These are phyloP conservation scores for Aphanomyces euteiches DNA, from an alignment of 352 stramenopile species.

Conservation along the genomic window DNA sequence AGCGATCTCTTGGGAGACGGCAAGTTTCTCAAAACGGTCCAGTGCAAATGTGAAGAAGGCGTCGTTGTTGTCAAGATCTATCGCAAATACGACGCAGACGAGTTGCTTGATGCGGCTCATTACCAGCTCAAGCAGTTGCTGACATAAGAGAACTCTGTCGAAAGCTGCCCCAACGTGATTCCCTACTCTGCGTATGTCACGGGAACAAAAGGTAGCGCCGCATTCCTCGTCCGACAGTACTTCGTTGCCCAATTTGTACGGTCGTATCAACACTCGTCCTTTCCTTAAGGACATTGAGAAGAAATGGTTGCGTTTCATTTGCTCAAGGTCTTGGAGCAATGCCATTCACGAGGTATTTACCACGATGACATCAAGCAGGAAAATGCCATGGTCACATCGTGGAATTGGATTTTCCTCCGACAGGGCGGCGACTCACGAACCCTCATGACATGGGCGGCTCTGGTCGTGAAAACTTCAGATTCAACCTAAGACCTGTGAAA, in stretches of 20 bases:
- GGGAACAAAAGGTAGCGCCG: conserved; percentile 75
- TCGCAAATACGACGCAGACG: conserved; percentile 72
- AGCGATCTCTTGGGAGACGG: conserved; percentile 78
- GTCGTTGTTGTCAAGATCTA: conserved; percentile 83
- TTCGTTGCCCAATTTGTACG: conserved; percentile 94
- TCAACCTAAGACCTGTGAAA: no score
- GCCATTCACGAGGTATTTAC: conserved; percentile 89
- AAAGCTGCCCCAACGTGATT: conserved; percentile 76
- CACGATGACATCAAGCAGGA: conserved; percentile 98
- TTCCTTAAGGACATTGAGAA: conserved; percentile 96
- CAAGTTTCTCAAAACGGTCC: conserved; percentile 88
- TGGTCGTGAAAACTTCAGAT: no score
- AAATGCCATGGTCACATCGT: conserved; percentile 98
- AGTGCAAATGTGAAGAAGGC: conserved; percentile 83
- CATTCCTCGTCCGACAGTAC: conserved; percentile 95
- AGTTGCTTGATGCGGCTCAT: conserved; percentile 57
- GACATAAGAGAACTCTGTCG: conserved; percentile 50
- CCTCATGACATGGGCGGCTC: no score
- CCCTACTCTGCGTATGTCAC: conserved; percentile 77
- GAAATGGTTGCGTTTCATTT: conserved; percentile 97
- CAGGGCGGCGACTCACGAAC: no score
- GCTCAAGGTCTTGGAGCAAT: conserved; percentile 90
- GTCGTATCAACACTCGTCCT: conserved; percentile 94
- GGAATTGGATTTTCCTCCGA: conserved; percentile 95
- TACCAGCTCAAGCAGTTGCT: conserved; percentile 51